These are phyloP conservation scores for Trichophyton mentagrophytes DNA, from an alignment of 2,329 filamentous ascomycete species.

Conservation along the genomic window DNA sequence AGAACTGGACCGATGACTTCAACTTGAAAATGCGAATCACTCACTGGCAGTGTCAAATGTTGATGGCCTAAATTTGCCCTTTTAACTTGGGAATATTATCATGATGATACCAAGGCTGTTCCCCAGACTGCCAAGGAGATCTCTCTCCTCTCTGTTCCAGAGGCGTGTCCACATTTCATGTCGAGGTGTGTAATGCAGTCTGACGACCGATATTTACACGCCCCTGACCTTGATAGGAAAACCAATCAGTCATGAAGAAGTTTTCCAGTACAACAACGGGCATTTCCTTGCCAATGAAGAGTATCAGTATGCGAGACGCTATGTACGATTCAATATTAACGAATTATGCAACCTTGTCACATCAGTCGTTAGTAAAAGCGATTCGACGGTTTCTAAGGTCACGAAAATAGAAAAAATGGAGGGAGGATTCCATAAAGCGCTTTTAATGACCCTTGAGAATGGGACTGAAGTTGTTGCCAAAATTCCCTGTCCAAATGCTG, in stretches of 20 bases:
- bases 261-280: slow-evolving; percentile 21
- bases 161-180: neutral
- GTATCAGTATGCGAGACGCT: slow-evolving; percentile 15
- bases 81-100: no score
- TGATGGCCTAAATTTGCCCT: no score
- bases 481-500: slow-evolving; percentile 21
- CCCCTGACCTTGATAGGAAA: neutral
- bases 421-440: slow-evolving; percentile 23
- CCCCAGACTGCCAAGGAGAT: no score
- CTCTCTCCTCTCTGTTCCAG: no score
- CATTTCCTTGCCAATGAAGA: slow-evolving; percentile 19
- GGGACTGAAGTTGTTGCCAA: slow-evolving; percentile 23
- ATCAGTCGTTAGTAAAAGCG: neutral
- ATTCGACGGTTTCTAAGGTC: slow-evolving; percentile 12
- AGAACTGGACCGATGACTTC: no score
- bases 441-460: slow-evolving; percentile 20
- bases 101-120: no score
- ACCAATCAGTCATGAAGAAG: neutral
- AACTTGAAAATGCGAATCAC: no score
- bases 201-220: neutral
- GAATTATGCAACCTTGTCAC: slow-evolving; percentile 16
- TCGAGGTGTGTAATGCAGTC: neutral
- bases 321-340: slow-evolving; percentile 17
- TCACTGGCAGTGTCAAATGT: no score
- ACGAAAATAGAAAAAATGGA: slow-evolving; percentile 16